Evolutionary conservation across 2,329 filamentous ascomycete genomes (phyloP).

Genomic region (Clarireedia monteithiana): DNA sequence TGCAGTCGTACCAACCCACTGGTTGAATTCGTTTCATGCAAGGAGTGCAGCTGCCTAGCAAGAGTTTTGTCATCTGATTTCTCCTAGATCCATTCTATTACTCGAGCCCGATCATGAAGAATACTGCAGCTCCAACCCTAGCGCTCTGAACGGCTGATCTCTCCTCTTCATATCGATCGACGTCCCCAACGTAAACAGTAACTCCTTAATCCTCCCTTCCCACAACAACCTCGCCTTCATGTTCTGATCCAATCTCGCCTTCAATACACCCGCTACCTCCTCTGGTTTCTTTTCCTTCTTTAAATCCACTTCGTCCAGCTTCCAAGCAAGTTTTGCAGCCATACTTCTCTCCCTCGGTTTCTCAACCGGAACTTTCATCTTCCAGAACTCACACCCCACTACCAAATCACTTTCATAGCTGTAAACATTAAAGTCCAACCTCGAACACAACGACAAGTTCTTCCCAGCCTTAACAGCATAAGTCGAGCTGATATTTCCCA

Average conservation of each 20-base stretch:
- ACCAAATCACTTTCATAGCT: slow-evolving; percentile 95
- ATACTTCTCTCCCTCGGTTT: slow-evolving; percentile 38
- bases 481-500: slow-evolving; percentile 85
- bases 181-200: slow-evolving; percentile 85
- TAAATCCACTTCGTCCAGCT: slow-evolving; percentile 32
- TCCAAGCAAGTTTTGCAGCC: slow-evolving; percentile 47
- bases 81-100: neutral
- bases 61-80: too few relatives aligned
- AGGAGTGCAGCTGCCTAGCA: neutral
- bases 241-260: slow-evolving; percentile 83
- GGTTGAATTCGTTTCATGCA: too few relatives aligned
- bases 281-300: slow-evolving; percentile 39
- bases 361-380: slow-evolving; percentile 38
- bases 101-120: slow-evolving; percentile 50
- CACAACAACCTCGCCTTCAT: slow-evolving; percentile 80
- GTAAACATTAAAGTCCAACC: slow-evolving; percentile 96
- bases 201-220: slow-evolving; percentile 87
- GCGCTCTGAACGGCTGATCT: slow-evolving; percentile 68
- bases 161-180: slow-evolving; percentile 71
- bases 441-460: slow-evolving; percentile 76
- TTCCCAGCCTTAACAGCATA: slow-evolving; percentile 85
- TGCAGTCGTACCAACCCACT: too few relatives aligned
- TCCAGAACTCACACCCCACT: slow-evolving; percentile 89
- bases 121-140: slow-evolving; percentile 76
- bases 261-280: slow-evolving; percentile 77